Conservation (phyloP, 257 asterid species). For the Phtheirospermum japonicum region DNA sequence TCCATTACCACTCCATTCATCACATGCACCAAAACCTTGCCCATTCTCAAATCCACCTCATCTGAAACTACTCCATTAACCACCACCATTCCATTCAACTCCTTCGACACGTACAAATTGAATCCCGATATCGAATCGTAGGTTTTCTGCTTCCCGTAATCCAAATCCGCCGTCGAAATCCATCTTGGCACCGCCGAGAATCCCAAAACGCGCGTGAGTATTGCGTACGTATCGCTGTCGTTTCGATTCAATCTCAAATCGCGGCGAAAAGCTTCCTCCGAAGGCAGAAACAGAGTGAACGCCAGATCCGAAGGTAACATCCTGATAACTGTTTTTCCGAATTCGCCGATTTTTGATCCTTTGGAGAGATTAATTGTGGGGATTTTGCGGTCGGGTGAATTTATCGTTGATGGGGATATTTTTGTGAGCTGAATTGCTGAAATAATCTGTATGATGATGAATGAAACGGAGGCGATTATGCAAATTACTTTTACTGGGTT, state of each 20-base stretch:
- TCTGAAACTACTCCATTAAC: slow-evolving; percentile 59
- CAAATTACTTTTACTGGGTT: slow-evolving; percentile 41
- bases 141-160: slow-evolving; percentile 36
- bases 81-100: slow-evolving; percentile 41
- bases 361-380: not conserved
- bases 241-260: slow-evolving; percentile 39
- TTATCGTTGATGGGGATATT: slow-evolving; percentile 2
- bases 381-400: slow-evolving; percentile 15
- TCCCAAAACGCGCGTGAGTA: slow-evolving; percentile 62
- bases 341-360: slow-evolving; percentile 38
- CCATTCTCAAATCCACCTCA: slow-evolving; percentile 38
- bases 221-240: slow-evolving; percentile 54
- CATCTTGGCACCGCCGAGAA: slow-evolving; percentile 65
- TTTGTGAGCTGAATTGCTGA: slow-evolving; percentile 41
- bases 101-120: slow-evolving; percentile 44
- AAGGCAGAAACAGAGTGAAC: slow-evolving; percentile 74
- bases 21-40: slow-evolving; percentile 44
- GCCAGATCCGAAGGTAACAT: slow-evolving; percentile 77
- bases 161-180: slow-evolving; percentile 46
- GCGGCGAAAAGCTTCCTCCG: slow-evolving; percentile 57
- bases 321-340: slow-evolving; percentile 48
- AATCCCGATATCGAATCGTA: slow-evolving; percentile 68
- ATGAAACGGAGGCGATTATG: slow-evolving; percentile 37
- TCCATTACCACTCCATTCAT: slow-evolving; percentile 55
- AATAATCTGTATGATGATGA: slow-evolving; percentile 40